Evolutionary conservation across 306 rosid genomes (phyloP), one percentile per base, ranked within the genome.

Genomic region (Cyamopsis tetragonoloba): DNA sequence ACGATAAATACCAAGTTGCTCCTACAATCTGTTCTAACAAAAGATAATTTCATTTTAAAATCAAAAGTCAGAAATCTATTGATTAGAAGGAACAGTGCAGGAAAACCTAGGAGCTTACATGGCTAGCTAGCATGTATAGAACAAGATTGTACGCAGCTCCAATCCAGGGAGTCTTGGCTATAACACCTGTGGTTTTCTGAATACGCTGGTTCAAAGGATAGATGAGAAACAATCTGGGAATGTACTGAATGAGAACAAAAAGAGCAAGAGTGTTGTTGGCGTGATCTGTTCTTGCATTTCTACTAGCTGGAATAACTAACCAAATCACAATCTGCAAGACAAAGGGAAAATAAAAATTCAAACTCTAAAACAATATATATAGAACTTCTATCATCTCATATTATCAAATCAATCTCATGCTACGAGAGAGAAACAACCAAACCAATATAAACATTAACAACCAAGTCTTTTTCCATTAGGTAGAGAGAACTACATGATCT

Each of bases 91-190:
- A 31, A 61, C 27, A 20, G 15, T 32, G 47, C 54, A 20, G 47
- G 1, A 10, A n/a, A 15, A 24, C 4, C 9, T 27, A 22, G 8
- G 35, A 34, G 19, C 81, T 77, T 87, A 92, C 98, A 61, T 92
- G 98, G 59, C 98, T 84, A 20, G 98, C 98, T 14, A 92, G 83
- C 83, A 87, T 66, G 87, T 87, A 92, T 32, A 89, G 93, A 42
- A 92, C 59, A 49, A 92, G 89, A 80, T 92, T 92, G 76, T 92
- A 92, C 0, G 91, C 96, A 5, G 98, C 96, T 48, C 91, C 98
- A 4, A 91, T 89, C 98, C 98, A 92, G 0, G 96, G 88, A 55
- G 98, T 92, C 74, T 81, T 89, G 20, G 89, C 88, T 1, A 92
- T 77, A 24, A 89, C 96, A 2, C 96, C 96, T 0, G 89, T 86